phyloP scores from a whole-genome alignment of 129 eudicot genomes.

The Chrysanthemum lavandulifolium region DNA sequence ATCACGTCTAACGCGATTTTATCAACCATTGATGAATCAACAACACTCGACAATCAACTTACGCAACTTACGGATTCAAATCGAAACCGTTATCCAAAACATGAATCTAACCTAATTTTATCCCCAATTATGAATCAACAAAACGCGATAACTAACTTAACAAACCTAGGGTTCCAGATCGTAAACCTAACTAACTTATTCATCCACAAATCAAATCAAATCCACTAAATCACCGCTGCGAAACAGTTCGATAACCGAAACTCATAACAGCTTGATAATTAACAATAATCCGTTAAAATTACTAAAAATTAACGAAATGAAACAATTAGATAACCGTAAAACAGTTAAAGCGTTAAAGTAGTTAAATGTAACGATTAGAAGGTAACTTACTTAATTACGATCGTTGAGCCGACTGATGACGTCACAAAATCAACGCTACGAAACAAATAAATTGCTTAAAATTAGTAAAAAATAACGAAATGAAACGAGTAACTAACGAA shows the following conservation, averaged over 20 bases:
- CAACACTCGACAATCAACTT: too few relatives aligned
- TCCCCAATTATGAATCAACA: neutral
- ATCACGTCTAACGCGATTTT: too few relatives aligned
- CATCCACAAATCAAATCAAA: conserved; percentile 10
- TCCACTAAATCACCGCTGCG: neutral
- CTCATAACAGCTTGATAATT: neutral
- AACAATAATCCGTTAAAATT: neutral
- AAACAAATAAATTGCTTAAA: neutral
- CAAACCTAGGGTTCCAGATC: conserved; percentile 21
- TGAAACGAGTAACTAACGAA: too few relatives aligned
- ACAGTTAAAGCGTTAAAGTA: too few relatives aligned
- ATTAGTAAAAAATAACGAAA: neutral
- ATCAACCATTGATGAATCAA: too few relatives aligned
- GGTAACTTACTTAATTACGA: too few relatives aligned
- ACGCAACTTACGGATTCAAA: too few relatives aligned
- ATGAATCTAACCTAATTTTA: neutral
- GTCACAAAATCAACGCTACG: too few relatives aligned
- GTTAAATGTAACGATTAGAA: too few relatives aligned
- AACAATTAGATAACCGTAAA: too few relatives aligned
- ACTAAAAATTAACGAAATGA: neutral
- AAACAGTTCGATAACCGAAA: conserved; percentile 1
- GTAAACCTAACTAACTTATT: conserved; percentile 14
- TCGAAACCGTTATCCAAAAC: too few relatives aligned
- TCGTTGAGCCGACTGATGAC: too few relatives aligned
- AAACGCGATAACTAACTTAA: conserved; percentile 9